These are phyloP conservation scores for Colletotrichum echinochloae DNA, from an alignment of 2,329 filamentous ascomycete genomes.

Conservation along the genomic window DNA sequence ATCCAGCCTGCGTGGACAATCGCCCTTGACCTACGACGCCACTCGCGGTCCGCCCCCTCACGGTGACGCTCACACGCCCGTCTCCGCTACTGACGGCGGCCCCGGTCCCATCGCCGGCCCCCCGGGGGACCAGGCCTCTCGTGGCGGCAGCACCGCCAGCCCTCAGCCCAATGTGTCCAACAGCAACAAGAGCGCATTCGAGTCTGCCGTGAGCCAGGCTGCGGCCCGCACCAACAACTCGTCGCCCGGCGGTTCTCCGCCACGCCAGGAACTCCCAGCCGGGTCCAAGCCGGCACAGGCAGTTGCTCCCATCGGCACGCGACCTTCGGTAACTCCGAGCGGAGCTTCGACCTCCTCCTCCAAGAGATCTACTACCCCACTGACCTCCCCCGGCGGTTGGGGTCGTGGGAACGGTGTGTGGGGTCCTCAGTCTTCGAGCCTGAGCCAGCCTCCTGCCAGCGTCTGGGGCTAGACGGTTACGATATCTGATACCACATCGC, in stretches of 20 bases:
- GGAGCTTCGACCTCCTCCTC: constrained; percentile 59
- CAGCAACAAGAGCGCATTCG: constrained; percentile 66
- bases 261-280: constrained; percentile 71
- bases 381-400: constrained; percentile 91
- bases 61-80: constrained; percentile 62
- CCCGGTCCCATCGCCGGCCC: constrained; percentile 60
- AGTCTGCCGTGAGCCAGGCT: constrained; percentile 75
- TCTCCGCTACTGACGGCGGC: constrained; percentile 52
- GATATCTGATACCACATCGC: neutral
- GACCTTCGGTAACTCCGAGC: constrained; percentile 73
- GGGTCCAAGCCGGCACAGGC: constrained; percentile 67
- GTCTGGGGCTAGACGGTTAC: constrained; percentile 81
- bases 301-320: constrained; percentile 93
- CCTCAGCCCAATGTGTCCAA: constrained; percentile 76
- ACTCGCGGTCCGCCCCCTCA: constrained; percentile 56
- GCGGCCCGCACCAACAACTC: constrained; percentile 85
- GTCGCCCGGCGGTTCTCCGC: constrained; percentile 83
- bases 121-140: constrained; percentile 68
- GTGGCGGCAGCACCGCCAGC: constrained; percentile 87
- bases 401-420: constrained; percentile 84
- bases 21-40: constrained; percentile 80
- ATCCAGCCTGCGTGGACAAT: constrained; percentile 77
- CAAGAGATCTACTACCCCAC: constrained; percentile 89
- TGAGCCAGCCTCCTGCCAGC: constrained; percentile 84
- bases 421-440: constrained; percentile 79